Evolutionary conservation across 306 rosid genomes (phyloP).

Genomic region (Albizia julibrissin): DNA sequence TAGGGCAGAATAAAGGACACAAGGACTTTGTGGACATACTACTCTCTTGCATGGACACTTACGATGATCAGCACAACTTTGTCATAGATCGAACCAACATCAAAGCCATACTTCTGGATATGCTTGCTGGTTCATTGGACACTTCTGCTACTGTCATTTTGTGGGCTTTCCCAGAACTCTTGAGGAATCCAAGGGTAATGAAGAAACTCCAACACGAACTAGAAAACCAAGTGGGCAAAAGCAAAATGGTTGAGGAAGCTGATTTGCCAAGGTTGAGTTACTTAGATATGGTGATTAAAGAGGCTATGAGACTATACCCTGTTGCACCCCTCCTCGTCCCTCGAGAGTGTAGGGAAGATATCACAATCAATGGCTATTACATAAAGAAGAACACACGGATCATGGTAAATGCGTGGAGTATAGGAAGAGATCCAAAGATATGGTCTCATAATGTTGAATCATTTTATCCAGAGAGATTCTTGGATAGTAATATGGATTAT

Average conservation of each 20-base stretch:
- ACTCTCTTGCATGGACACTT: conserved; percentile 28
- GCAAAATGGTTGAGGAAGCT: background rate
- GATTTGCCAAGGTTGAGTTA: background rate
- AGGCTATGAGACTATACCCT: background rate
- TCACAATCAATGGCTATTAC: background rate
- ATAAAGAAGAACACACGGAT: background rate
- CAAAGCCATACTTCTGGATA: background rate
- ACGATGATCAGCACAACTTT: conserved; percentile 13
- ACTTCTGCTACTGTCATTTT: background rate
- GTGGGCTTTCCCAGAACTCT: background rate
- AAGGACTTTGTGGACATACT: conserved; percentile 40
- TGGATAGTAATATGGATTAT: background rate
- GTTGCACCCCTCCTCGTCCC: background rate
- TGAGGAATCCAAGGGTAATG: background rate
- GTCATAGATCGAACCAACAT: conserved; percentile 21
- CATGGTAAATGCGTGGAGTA: background rate
- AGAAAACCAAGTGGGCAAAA: background rate
- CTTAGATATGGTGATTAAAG: background rate
- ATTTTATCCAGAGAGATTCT: background rate
- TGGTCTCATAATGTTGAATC: background rate
- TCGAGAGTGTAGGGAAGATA: background rate
- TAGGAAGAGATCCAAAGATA: background rate
- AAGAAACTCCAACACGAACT: background rate
- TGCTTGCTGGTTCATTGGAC: background rate
- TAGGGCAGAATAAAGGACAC: background rate